Evolutionary conservation across 2,329 filamentous ascomycete species (phyloP), one percentile per base, ranked within the genome.

Genomic region (Botrytis squamosa): DNA sequence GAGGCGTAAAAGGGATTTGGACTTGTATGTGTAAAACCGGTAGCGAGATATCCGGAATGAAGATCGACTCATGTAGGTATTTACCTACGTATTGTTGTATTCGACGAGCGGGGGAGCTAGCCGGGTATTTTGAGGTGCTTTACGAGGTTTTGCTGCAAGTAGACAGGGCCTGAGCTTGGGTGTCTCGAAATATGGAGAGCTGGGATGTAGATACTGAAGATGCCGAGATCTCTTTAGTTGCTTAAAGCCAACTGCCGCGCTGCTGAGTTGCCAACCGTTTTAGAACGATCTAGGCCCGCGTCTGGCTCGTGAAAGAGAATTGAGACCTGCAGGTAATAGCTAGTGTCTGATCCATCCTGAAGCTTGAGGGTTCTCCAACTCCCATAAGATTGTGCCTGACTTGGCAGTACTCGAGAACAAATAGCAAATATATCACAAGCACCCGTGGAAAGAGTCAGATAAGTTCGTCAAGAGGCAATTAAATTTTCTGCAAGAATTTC

Each of bases 401-500:
- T 40, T 55, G 16, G 25, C 36, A 18, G 25, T 42, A 5, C 22
- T 55, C 25, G 18, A 36, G 5, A 29, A 44, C n/a, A 29, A 16
- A 33, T 25, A 29, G 14, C 8, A 42, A 55, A 18, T 1, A 68
- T 22, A 68, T 68, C 65, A 68, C 25, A 40, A 55, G 46, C 14
- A 40, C 16, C 38, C 25, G 20, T 7, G 52, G 65, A 12, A 70
- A 36, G 3, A 25, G 40, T 70, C 38, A 33, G 29, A 9, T 18
- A 36, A 33, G n/a, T 46, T 62, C 46, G n/a, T 64, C 29, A 49
- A 46, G 52, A n/a, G n/a, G 46, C 33, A 68, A 68, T 68, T 68
- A 55, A 52, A 55, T 60, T 55, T 57, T 68, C 29, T 68, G 70
- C 70, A 68, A 72, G 62, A 40, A 68, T 42, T 70, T 70, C 67